Evolutionary conservation across 2,329 filamentous ascomycete genomes (phyloP).

Genomic region (Penicillium sp.): DNA sequence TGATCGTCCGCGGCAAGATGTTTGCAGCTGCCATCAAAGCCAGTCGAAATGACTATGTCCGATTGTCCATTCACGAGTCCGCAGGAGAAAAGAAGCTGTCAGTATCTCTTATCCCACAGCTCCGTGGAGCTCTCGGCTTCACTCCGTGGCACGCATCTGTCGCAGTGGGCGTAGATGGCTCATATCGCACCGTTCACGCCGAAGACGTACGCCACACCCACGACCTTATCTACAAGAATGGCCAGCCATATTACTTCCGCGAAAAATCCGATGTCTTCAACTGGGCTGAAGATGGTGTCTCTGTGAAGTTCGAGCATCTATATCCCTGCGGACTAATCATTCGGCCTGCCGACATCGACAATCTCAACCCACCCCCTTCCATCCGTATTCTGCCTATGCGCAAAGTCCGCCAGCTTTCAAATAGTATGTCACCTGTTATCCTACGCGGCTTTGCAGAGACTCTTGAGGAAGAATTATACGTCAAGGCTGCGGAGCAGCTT

Average conservation of each 20-base stretch:
- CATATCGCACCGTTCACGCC: slow-evolving; percentile 25
- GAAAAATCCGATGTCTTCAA: slow-evolving; percentile 48
- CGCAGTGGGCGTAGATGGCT: slow-evolving; percentile 29
- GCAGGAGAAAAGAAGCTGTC: slow-evolving; percentile 28
- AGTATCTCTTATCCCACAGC: slow-evolving; percentile 25
- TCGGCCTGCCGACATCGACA: slow-evolving; percentile 21
- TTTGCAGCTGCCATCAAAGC: slow-evolving; percentile 29
- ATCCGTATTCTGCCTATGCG: slow-evolving; percentile 23
- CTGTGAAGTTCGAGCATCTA: slow-evolving; percentile 45
- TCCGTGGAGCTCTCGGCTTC: slow-evolving; percentile 22
- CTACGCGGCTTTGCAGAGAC: slow-evolving; percentile 53
- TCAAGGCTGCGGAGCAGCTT: slow-evolving; percentile 48
- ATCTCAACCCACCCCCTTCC: slow-evolving; percentile 22
- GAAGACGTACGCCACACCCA: slow-evolving; percentile 34
- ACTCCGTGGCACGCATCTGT: slow-evolving; percentile 38
- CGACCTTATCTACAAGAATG: slow-evolving; percentile 49
- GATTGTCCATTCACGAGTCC: slow-evolving; percentile 31
- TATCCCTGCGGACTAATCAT: slow-evolving; percentile 41
- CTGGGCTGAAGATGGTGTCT: slow-evolving; percentile 39
- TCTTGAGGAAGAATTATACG: slow-evolving; percentile 46
- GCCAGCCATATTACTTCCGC: slow-evolving; percentile 50
- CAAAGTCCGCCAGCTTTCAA: slow-evolving; percentile 41
- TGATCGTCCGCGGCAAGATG: slow-evolving; percentile 29
- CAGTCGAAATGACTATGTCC: slow-evolving; percentile 28
- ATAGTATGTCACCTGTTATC: slow-evolving; percentile 54